Base-by-base conservation (phyloP, 495 filamentous ascomycete species). In the Hypomontagnella monticulosa region DNA sequence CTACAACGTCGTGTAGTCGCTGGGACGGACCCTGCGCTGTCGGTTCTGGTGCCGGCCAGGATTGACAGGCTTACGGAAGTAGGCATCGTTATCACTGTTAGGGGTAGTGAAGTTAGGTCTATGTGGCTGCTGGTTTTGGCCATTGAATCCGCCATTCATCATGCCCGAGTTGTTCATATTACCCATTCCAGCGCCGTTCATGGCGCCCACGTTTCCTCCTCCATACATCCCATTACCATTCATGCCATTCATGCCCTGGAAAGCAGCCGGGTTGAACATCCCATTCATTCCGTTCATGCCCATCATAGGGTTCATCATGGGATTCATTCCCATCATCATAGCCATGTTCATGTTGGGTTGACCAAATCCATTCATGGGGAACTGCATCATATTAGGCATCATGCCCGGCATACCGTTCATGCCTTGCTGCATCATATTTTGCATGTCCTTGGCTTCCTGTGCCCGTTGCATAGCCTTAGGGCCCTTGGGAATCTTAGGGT, bases 61-160 rank as follows among this genome's bases (percentile, higher is more conserved):
- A 72, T 99, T 99, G 51, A 98, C 91, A 1, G 95, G 95, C 72
- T 96, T 93, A 16, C 95, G 88, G 76, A 98, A 95, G 76, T 99
- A 99, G 15, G 95, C 90, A 48, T 91, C 91, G 61, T 96, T 93
- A 63, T 96, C 92, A 57, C 92, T 91, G 51, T 87, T 74, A 0
- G 71, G 71, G 4, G 66, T 68, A 84, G n/a, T 88, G 84, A 77
- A 95, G 90, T 75, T 95, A 87, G 69, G 91, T 89, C 18, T 77
- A 75, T 79, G 57, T 15, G 67, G 70, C 42, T 75, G 73, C 42
- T 81, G 74, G 10, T 72, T 68, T 41, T 84, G 83, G 44, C 78
- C 73, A 34, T 58, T 64, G 66, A 72, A 70, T 19, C 70, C 69
- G 20, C 64, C 68, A 57, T 76, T 73, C 66, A 73, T 75, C 65